phyloP scores from a whole-genome alignment of 2,329 filamentous ascomycete genomes.

The Pseudocercospora ulei region DNA sequence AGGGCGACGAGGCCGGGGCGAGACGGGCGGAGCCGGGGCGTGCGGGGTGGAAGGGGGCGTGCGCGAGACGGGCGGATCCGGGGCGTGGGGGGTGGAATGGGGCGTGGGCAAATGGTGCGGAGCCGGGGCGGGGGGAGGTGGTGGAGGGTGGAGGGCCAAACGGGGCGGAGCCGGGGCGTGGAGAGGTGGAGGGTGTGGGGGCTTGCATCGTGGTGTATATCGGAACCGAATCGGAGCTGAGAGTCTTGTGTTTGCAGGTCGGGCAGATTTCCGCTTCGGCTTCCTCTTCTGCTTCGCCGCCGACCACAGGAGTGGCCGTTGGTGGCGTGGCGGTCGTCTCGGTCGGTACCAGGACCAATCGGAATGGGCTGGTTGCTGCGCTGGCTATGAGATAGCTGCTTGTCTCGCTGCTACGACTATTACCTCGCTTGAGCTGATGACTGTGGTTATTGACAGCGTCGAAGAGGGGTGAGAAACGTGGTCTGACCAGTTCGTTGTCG shows the following conservation, averaged over 20 bases:
- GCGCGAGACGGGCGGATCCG: no score
- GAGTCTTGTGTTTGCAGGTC: constrained; percentile 4
- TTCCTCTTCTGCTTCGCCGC: not conserved
- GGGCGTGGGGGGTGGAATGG: not conserved
- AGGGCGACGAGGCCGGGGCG: not conserved
- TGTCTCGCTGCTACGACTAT: constrained; percentile 1
- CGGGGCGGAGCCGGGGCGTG: not conserved
- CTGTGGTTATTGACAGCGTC: constrained; percentile 6
- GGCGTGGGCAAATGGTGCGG: not conserved
- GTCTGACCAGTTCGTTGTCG: constrained; percentile 7
- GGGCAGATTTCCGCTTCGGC: constrained; percentile 1
- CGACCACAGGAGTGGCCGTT: not conserved
- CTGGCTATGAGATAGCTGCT: constrained; percentile 3
- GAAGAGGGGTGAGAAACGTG: constrained; percentile 5
- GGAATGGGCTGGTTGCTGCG: constrained; percentile 1
- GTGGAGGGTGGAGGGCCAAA: no score
- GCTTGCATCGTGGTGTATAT: not conserved
- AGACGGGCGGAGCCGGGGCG: not conserved
- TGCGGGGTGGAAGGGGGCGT: no score
- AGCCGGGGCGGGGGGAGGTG: not conserved
- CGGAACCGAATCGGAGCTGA: constrained; percentile 3
- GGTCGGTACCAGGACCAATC: constrained; percentile 4
- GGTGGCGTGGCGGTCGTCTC: constrained; percentile 4
- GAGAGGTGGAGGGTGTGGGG: constrained; percentile 3
- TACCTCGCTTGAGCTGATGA: constrained; percentile 6